phyloP scores from a whole-genome alignment of 192 early-diverging fungal species.

The Linnemannia schmuckeri region DNA sequence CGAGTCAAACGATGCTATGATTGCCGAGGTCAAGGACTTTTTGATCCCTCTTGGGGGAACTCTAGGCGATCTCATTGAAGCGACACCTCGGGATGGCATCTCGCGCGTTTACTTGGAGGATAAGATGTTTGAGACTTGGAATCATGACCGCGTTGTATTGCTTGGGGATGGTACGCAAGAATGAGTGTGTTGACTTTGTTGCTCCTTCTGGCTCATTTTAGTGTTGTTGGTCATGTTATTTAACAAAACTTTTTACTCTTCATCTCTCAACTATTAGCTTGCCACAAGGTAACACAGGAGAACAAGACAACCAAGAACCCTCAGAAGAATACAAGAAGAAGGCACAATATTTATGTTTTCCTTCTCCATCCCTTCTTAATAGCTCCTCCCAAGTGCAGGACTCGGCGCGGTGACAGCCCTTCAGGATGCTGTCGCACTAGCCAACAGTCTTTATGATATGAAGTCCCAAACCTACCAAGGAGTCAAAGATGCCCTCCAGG shows the following conservation, averaged over 20 bases:
- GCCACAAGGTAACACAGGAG: constrained; percentile 3
- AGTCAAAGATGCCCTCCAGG: constrained; percentile 1
- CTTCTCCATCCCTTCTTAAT: background rate
- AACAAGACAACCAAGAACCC: too few relatives aligned
- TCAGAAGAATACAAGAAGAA: too few relatives aligned
- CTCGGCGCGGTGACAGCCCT: constrained; percentile 13
- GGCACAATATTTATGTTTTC: background rate
- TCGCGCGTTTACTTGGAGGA: constrained; percentile 12
- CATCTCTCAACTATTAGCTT: background rate
- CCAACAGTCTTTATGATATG: constrained; percentile 11
- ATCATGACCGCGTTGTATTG: background rate
- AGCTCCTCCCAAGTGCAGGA: constrained; percentile 15
- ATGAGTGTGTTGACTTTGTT: background rate
- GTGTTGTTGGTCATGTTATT: background rate
- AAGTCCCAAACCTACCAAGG: background rate
- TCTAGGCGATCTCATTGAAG: constrained; percentile 3
- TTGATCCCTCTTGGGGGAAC: background rate
- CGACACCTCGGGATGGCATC: background rate
- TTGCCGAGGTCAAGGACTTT: constrained; percentile 12
- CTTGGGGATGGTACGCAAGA: constrained; percentile 8
- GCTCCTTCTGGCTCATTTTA: background rate
- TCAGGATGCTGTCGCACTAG: background rate
- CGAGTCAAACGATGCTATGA: constrained; percentile 9
- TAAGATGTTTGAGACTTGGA: constrained; percentile 22
- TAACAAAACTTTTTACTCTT: background rate